Percentiles rank a stretch among this genome's conserved stretches.
phyloP scores from a whole-genome alignment of 176 grass and related monocot genomes.

The Oryza coarctata region DNA sequence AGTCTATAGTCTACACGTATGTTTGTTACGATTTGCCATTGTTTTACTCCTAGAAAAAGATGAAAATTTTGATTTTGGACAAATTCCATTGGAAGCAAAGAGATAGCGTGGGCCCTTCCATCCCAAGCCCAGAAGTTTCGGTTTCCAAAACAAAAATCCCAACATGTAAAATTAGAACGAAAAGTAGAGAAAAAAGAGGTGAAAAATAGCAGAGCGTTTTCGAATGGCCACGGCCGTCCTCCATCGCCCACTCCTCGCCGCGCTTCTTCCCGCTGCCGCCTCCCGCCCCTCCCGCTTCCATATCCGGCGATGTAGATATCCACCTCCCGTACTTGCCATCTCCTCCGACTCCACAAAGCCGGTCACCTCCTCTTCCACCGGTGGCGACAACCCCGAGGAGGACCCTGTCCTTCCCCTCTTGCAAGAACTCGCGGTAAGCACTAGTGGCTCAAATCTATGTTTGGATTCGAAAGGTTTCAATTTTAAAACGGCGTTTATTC shows the following conservation, averaged over 20 bases:
- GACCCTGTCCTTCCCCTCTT: constrained; percentile 50
- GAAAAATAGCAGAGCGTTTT: neutral
- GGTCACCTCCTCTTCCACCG: constrained; percentile 10
- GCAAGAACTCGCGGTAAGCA: constrained; percentile 55
- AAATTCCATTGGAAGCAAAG: constrained; percentile 41
- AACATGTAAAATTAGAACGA: neutral
- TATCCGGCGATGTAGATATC: neutral
- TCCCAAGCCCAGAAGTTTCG: neutral
- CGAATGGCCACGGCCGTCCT: constrained; percentile 62
- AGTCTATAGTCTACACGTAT: neutral
- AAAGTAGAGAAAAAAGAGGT: neutral
- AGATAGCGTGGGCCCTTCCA: constrained; percentile 43
- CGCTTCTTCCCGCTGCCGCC: constrained; percentile 5
- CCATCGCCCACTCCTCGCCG: constrained; percentile 26
- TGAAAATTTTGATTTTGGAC: neutral
- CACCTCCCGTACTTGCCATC: constrained; percentile 7
- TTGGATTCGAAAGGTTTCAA: neutral
- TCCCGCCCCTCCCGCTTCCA: neutral
- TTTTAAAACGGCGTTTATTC: neutral
- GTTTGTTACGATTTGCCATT: neutral
- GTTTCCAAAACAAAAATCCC: neutral
- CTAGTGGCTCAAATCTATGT: neutral
- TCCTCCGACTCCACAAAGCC: constrained; percentile 64
- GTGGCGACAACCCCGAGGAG: constrained; percentile 17
- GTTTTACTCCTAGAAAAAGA: neutral